Conservation (phyloP, 306 rosid genomes). For the Gynostemma pentaphyllum region DNA sequence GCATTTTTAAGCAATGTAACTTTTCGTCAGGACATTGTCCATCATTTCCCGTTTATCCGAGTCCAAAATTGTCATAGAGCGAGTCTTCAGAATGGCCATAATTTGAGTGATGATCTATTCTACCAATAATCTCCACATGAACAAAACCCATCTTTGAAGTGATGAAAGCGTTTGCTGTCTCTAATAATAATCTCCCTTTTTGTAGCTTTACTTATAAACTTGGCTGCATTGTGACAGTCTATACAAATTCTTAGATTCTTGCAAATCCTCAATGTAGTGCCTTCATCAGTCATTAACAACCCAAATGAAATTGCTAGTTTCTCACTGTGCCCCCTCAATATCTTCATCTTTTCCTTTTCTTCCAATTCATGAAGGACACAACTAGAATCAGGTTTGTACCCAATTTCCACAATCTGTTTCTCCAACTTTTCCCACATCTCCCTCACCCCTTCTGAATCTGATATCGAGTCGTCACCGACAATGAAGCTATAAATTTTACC, state of each 20-base stretch:
- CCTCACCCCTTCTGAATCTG: constrained; percentile 21
- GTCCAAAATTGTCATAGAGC: too few species aligned
- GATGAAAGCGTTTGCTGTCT: constrained; percentile 82
- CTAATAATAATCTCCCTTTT: constrained; percentile 56
- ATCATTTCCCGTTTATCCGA: not conserved
- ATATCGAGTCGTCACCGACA: constrained; percentile 35
- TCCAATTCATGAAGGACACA: constrained; percentile 74
- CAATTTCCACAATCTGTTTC: constrained; percentile 48
- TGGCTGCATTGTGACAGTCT: constrained; percentile 78
- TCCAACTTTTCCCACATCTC: constrained; percentile 54
- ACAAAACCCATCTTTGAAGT: constrained; percentile 57
- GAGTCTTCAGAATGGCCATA: not conserved
- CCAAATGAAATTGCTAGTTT: constrained; percentile 78
- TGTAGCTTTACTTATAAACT: constrained; percentile 48
- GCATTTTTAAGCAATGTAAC: not conserved
- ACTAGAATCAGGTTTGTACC: constrained; percentile 55
- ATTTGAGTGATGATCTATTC: not conserved
- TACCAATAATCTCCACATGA: constrained; percentile 85
- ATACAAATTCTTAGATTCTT: constrained; percentile 71
- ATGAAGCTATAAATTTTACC: constrained; percentile 58
- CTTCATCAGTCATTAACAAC: constrained; percentile 39
- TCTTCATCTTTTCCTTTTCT: constrained; percentile 52
- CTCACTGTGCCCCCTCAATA: constrained; percentile 59
- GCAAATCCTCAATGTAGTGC: constrained; percentile 46
- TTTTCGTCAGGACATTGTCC: not conserved